These are phyloP conservation scores for Dendrobium officinale DNA, from an alignment of 106 monocot genomes.

Conservation along the genomic window DNA sequence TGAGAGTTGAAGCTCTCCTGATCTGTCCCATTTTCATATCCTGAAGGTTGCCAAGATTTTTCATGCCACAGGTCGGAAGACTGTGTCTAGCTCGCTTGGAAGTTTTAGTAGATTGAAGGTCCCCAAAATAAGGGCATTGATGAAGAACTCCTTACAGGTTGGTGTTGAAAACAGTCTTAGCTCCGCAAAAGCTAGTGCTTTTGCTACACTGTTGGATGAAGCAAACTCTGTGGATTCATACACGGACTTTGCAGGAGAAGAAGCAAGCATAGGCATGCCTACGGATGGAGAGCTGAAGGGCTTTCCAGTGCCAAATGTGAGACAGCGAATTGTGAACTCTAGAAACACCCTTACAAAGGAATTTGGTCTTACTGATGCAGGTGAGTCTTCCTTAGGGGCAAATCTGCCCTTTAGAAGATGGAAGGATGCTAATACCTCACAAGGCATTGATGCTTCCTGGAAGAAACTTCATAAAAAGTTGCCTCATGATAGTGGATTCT, in stretches of 20 bases:
- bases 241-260: background rate
- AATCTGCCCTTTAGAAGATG: conserved; percentile 27
- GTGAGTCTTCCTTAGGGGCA: background rate
- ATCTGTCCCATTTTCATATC: background rate
- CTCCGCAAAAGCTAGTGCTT: background rate
- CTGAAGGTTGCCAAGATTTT: conserved; percentile 13
- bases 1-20: background rate
- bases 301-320: background rate
- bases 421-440: conserved; percentile 15
- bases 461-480: conserved; percentile 16
- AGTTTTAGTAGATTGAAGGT: conserved; percentile 63
- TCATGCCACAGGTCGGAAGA: conserved; percentile 13
- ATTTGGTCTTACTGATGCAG: background rate
- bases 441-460: background rate
- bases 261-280: background rate
- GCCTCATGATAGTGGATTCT: conserved; percentile 45
- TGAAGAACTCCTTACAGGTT: conserved; percentile 18
- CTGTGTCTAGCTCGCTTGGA: conserved; percentile 7
- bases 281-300: background rate
- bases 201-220: background rate
- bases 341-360: conserved; percentile 4
- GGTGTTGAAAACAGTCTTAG: background rate
- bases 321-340: background rate
- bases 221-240: background rate
- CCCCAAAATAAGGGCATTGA: conserved; percentile 36